Conservation (phyloP, 768 basidiomycete species). For the Suillus occidentalis region DNA sequence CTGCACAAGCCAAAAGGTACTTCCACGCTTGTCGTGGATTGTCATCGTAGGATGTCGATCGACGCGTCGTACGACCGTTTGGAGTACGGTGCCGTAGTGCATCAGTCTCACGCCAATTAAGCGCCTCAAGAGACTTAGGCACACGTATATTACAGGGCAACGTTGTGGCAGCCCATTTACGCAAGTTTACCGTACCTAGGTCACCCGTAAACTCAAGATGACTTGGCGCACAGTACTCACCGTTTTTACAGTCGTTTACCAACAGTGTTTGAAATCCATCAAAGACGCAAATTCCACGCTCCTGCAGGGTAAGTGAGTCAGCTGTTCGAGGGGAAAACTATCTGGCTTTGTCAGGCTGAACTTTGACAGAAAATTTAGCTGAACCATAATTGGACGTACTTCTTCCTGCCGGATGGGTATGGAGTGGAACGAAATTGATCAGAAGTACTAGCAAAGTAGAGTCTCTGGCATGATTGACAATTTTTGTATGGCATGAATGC, state of each 20-base stretch:
- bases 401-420: not conserved
- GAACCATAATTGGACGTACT: not conserved
- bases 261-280: not conserved
- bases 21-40: not conserved
- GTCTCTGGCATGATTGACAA: constrained; percentile 4
- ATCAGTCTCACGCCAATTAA: not conserved
- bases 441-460: not conserved
- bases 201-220: not conserved
- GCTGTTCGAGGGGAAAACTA: not conserved
- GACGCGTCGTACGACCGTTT: not conserved
- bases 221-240: not conserved
- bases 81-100: not conserved
- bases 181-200: too few species aligned
- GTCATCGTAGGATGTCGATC: not conserved
- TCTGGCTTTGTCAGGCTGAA: not conserved
- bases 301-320: not conserved
- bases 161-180: not conserved
- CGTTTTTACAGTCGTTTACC: not conserved
- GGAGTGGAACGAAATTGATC: not conserved
- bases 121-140: not conserved
- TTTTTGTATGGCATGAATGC: constrained; percentile 8
- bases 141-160: not conserved
- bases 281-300: not conserved
- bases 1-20: not conserved
- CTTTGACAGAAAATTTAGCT: not conserved